Conservation (phyloP, 164 flowering plant genomes). For the Cinnamomum chago region DNA sequence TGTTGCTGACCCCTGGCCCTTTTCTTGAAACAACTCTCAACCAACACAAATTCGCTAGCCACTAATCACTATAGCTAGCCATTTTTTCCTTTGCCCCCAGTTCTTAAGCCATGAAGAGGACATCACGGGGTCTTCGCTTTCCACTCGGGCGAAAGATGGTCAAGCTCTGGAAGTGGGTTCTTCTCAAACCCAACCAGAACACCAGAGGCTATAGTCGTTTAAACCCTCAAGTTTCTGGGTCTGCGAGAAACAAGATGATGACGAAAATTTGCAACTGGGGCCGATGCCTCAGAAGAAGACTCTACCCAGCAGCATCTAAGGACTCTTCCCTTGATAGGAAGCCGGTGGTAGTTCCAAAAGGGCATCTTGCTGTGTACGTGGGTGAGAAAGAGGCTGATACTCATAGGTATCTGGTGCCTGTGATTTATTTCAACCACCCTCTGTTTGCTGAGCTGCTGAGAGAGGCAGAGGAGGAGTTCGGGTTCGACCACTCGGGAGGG, state of each 20-base stretch:
- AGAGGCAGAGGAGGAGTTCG: constrained; percentile 74
- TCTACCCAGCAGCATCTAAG: constrained; percentile 32
- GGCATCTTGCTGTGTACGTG: constrained; percentile 79
- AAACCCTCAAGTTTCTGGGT: not conserved
- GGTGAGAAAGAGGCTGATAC: constrained; percentile 61
- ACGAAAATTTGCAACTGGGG: constrained; percentile 52
- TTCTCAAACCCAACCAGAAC: constrained; percentile 17
- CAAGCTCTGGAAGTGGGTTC: constrained; percentile 30
- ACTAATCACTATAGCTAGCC: not conserved
- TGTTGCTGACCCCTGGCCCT: constrained; percentile 57
- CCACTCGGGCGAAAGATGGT: constrained; percentile 32
- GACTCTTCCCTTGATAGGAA: constrained; percentile 22
- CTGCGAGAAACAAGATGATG: constrained; percentile 19
- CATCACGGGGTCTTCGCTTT: constrained; percentile 42
- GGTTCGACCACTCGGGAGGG: constrained; percentile 68
- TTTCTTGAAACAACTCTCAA: constrained; percentile 24
- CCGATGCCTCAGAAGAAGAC: constrained; percentile 24
- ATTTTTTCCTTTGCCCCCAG: not conserved
- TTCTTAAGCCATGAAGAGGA: constrained; percentile 18
- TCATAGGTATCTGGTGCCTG: constrained; percentile 71
- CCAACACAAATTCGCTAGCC: not conserved
- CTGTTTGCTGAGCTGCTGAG: constrained; percentile 62
- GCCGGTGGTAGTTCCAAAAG: constrained; percentile 55
- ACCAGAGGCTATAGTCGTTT: constrained; percentile 18
- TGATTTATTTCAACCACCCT: constrained; percentile 84